Conservation (phyloP, 1,139 yeast species). For the Kazachstania sp. region DNA sequence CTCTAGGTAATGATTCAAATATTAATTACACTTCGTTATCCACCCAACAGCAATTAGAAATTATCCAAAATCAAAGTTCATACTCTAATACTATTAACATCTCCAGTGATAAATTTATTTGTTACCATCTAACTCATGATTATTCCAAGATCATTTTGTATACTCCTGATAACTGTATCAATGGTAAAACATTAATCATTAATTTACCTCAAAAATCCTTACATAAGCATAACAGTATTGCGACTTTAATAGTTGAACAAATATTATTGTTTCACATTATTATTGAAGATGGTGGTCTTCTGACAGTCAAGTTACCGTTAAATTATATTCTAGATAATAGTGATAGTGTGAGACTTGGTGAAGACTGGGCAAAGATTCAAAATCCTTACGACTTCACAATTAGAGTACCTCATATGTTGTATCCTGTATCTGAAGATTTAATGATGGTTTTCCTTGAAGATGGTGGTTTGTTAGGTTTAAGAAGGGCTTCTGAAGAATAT, state of each 20-base stretch:
- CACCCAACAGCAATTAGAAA: neutral
- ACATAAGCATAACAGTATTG: constrained; percentile 22
- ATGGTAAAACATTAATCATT: constrained; percentile 20
- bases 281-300: constrained; percentile 30
- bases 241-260: constrained; percentile 13
- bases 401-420: constrained; percentile 51
- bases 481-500: constrained; percentile 31
- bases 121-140: constrained; percentile 22
- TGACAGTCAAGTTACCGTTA: constrained; percentile 29
- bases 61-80: constrained; percentile 6
- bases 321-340: constrained; percentile 22
- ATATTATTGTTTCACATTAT: constrained; percentile 20
- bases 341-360: constrained; percentile 11
- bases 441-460: constrained; percentile 55
- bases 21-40: neutral
- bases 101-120: constrained; percentile 17
- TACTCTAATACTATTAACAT: constrained; percentile 19
- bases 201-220: constrained; percentile 22
- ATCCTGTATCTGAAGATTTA: constrained; percentile 38
- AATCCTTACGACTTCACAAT: constrained; percentile 71
- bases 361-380: constrained; percentile 54
- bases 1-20: constrained; percentile 8
- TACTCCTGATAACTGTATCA: constrained; percentile 14
- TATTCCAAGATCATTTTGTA: constrained; percentile 19
- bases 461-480: constrained; percentile 57